Conservation (phyloP, 495 filamentous ascomycete species). For the Lasiosphaeria miniovina region DNA sequence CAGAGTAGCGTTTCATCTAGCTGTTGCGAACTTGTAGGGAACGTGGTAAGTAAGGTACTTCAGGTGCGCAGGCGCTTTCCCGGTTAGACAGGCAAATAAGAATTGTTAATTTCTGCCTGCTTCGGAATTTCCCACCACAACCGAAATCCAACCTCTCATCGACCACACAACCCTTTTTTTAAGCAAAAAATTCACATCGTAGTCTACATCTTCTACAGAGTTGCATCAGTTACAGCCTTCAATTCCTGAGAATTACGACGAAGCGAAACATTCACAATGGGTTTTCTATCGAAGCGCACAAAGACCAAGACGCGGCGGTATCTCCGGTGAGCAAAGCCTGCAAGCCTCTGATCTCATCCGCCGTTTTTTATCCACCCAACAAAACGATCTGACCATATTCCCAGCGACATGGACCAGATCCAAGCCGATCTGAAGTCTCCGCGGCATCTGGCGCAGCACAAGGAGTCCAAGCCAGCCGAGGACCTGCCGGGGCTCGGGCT, state of each 20-base stretch:
- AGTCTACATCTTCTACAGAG: too few relatives aligned
- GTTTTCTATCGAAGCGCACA: conserved; percentile 51
- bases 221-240: too few relatives aligned
- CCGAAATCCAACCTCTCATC: too few relatives aligned
- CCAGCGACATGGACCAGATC: conserved; percentile 85
- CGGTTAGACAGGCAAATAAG: not conserved
- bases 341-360: not conserved
- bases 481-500: conserved; percentile 81
- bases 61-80: not conserved
- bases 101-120: too few relatives aligned
- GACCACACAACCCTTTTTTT: not conserved
- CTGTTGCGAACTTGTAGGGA: too few relatives aligned
- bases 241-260: too few relatives aligned
- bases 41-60: too few relatives aligned
- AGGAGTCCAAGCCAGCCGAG: conserved; percentile 73
- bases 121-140: too few relatives aligned
- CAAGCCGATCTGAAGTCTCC: conserved; percentile 71
- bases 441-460: conserved; percentile 74
- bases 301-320: conserved; percentile 60
- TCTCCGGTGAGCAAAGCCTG: conserved; percentile 34
- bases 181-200: not conserved
- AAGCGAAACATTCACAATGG: conserved; percentile 36
- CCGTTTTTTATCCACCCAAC: not conserved
- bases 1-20: too few relatives aligned
- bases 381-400: not conserved